Evolutionary conservation across 441 rosid genomes (phyloP).

Genomic region (Gossypium gossypioides): DNA sequence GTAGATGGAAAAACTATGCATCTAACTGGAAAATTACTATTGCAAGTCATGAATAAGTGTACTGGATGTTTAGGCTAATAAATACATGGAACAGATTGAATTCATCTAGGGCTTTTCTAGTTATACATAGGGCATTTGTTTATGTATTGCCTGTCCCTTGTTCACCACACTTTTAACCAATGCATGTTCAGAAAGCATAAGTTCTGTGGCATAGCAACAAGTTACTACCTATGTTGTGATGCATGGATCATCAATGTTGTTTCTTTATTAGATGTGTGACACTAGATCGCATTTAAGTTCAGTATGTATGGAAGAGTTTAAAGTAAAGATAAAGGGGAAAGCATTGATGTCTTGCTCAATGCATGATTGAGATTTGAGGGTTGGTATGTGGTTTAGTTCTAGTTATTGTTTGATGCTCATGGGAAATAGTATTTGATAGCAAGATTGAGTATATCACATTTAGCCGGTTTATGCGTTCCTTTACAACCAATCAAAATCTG

Average conservation of each 20-base stretch:
- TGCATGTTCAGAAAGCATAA: not conserved
- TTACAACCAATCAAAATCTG: not conserved
- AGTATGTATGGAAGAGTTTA: not conserved
- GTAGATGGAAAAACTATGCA: not conserved
- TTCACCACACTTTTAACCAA: not conserved
- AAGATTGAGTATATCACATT: not conserved
- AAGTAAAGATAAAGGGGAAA: not conserved
- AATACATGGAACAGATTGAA: not conserved
- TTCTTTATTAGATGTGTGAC: not conserved
- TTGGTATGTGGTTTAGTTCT: not conserved
- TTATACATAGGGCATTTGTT: not conserved
- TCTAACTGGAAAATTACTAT: not conserved
- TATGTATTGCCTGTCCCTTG: not conserved
- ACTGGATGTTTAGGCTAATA: not conserved
- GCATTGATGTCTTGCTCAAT: not conserved
- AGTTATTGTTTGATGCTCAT: not conserved
- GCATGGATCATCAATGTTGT: not conserved
- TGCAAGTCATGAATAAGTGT: not conserved
- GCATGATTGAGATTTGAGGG: not conserved
- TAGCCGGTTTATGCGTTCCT: not conserved
- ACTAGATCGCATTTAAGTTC: not conserved
- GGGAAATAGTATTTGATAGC: not conserved
- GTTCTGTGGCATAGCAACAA: not conserved
- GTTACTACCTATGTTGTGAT: not conserved
- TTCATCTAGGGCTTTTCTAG: not conserved